Evolutionary conservation across 805 yeast species (phyloP).

Genomic region (Candida palmyrensis): DNA sequence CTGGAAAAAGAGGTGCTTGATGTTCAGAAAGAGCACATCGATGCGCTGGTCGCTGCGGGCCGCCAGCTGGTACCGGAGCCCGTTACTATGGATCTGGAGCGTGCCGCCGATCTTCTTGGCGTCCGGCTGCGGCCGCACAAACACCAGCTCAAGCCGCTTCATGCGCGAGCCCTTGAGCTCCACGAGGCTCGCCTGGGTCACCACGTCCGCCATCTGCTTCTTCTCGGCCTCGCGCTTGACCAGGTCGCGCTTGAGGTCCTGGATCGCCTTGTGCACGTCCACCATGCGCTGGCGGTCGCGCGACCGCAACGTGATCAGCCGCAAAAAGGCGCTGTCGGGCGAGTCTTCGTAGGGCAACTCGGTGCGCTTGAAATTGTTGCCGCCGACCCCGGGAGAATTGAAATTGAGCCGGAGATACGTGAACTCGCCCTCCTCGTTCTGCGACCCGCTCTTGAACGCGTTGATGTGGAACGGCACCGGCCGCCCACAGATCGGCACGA

Average conservation of each 20-base stretch:
- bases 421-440: slow-evolving; percentile 93
- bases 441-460: slow-evolving; percentile 89
- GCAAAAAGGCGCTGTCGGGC: slow-evolving; percentile 78
- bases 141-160: slow-evolving; percentile 79
- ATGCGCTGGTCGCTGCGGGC: slow-evolving; percentile 79
- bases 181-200: slow-evolving; percentile 81
- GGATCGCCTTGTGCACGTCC: slow-evolving; percentile 83
- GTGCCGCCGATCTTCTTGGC: slow-evolving; percentile 93
- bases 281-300: slow-evolving; percentile 87
- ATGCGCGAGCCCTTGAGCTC: slow-evolving; percentile 83
- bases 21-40: slow-evolving; percentile 84
- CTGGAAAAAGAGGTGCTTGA: slow-evolving; percentile 91
- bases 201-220: slow-evolving; percentile 90
- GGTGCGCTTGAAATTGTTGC: slow-evolving; percentile 59
- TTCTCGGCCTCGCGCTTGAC: slow-evolving; percentile 86
- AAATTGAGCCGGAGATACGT: slow-evolving; percentile 87
- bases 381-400: slow-evolving; percentile 87
- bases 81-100: slow-evolving; percentile 89
- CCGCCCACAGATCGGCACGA: slow-evolving; percentile 88
- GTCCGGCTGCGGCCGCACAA: slow-evolving; percentile 93
- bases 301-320: slow-evolving; percentile 83
- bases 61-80: slow-evolving; percentile 88
- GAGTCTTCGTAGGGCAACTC: slow-evolving; percentile 90
- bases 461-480: slow-evolving; percentile 98
- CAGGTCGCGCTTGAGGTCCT: slow-evolving; percentile 87